phyloP scores from a whole-genome alignment of 1,284 basidiomycete genomes.

The Heimioporus retisporus region DNA sequence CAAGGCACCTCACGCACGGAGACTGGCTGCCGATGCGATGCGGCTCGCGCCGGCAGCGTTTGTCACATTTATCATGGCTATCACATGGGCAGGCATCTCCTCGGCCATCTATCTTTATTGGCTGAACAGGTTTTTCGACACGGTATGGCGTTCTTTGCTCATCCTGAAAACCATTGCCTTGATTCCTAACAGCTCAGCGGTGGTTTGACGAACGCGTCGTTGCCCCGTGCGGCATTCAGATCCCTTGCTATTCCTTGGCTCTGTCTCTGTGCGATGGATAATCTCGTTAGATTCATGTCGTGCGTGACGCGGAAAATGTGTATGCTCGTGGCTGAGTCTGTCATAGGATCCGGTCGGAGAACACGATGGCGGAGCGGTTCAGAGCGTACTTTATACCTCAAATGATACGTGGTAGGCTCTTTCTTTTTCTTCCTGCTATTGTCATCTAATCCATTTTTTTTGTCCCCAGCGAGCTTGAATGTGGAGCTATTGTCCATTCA shows the following conservation, averaged over 20 bases:
- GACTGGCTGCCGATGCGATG: conserved; percentile 41
- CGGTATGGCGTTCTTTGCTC: conserved; percentile 21
- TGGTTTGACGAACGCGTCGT: not conserved
- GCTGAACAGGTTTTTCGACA: conserved; percentile 26
- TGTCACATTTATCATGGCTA: conserved; percentile 36
- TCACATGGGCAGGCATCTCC: conserved; percentile 40
- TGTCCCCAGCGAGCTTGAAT: conserved; percentile 32
- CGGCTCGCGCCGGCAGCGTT: conserved; percentile 42
- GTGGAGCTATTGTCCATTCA: conserved; percentile 33
- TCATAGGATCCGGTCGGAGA: conserved; percentile 36
- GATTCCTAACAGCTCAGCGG: conserved; percentile 24
- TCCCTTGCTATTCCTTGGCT: conserved; percentile 31
- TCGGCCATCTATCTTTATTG: conserved; percentile 40
- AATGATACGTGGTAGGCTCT: conserved; percentile 46
- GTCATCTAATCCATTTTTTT: not conserved
- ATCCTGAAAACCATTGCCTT: not conserved
- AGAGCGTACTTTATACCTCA: conserved; percentile 50
- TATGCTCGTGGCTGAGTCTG: conserved; percentile 27
- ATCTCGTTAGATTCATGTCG: conserved; percentile 22
- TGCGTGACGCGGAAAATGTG: conserved; percentile 13
- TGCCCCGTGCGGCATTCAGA: conserved; percentile 6
- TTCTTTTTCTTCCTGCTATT: not conserved
- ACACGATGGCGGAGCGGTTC: conserved; percentile 36
- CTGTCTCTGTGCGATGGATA: conserved; percentile 21
- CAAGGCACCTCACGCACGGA: conserved; percentile 13